phyloP scores from a whole-genome alignment of 768 basidiomycete genomes.

The Mycena crocata region DNA sequence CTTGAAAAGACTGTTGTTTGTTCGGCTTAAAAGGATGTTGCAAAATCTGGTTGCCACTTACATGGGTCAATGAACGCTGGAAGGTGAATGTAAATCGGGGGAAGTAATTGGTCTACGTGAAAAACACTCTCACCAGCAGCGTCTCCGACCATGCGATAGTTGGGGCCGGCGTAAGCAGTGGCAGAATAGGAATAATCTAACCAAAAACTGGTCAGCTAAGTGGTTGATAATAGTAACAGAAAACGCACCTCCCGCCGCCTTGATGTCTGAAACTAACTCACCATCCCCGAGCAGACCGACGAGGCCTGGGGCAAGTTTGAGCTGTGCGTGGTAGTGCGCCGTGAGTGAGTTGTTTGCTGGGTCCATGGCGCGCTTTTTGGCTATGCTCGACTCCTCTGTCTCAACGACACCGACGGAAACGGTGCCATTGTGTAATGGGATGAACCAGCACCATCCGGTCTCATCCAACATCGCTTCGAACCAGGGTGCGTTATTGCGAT shows the following conservation, averaged over 20 bases:
- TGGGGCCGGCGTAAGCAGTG: conserved; percentile 43
- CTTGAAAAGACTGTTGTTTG: no score
- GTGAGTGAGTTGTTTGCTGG: conserved; percentile 32
- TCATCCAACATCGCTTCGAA: conserved; percentile 54
- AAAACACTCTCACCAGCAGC: no score
- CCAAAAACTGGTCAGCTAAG: not conserved
- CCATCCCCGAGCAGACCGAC: conserved; percentile 41
- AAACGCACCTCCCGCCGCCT: conserved; percentile 40
- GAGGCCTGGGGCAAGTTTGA: conserved; percentile 41
- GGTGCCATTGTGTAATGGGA: conserved; percentile 60
- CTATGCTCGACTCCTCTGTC: conserved; percentile 47
- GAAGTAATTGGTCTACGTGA: no score
- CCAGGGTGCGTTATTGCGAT: conserved; percentile 16
- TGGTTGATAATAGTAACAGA: not conserved
- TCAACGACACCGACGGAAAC: conserved; percentile 67
- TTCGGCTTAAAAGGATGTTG: no score
- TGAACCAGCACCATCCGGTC: conserved; percentile 68
- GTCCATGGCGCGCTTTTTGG: conserved; percentile 40
- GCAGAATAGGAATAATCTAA: conserved; percentile 50
- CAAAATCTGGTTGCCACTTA: no score
- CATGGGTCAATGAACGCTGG: no score
- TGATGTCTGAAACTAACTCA: conserved; percentile 39
- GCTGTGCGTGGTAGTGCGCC: conserved; percentile 45
- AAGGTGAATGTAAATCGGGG: no score
- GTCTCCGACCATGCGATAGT: conserved; percentile 47